Evolutionary conservation across 164 flowering plant genomes (phyloP).

Genomic region (Annona squamosa): DNA sequence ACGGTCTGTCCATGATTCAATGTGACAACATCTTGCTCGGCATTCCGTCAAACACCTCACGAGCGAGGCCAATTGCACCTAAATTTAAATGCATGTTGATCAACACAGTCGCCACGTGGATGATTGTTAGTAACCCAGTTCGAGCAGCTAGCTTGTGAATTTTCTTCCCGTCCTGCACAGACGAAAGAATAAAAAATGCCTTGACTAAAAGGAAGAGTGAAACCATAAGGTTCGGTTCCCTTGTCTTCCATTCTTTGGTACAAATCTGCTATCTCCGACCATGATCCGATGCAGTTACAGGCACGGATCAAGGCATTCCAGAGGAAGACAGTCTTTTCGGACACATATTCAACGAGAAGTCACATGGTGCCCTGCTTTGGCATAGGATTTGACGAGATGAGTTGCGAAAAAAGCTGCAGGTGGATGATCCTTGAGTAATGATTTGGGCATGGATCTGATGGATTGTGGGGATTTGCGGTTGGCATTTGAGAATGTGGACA

Average conservation of each 20-base stretch:
- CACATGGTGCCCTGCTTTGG: constrained; percentile 16
- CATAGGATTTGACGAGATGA: constrained; percentile 32
- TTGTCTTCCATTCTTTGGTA: constrained; percentile 20
- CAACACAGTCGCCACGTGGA: constrained; percentile 20
- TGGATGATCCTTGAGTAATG: constrained; percentile 11
- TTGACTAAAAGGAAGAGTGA: constrained; percentile 28
- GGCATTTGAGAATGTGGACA: constrained; percentile 15
- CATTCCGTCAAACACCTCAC: constrained; percentile 24
- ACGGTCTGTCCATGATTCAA: constrained; percentile 17
- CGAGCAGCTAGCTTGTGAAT: constrained; percentile 12
- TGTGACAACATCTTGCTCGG: constrained; percentile 25
- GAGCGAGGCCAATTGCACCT: constrained; percentile 14
- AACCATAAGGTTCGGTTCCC: constrained; percentile 17
- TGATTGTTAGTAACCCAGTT: constrained; percentile 14
- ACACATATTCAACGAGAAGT: constrained; percentile 12
- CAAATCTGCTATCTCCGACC: constrained; percentile 17
- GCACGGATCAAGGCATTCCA: constrained; percentile 25
- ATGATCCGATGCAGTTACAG: constrained; percentile 11
- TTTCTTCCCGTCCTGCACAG: constrained; percentile 16
- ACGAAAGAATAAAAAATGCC: constrained; percentile 16
- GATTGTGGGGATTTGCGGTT: constrained; percentile 7
- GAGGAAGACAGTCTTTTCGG: constrained; percentile 17
- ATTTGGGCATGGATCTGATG: constrained; percentile 23
- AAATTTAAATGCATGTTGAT: constrained; percentile 20
- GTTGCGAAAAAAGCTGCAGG: constrained; percentile 18